Evolutionary conservation across 805 yeast genomes (phyloP).

Genomic region (Kodamaea neixiangensis): DNA sequence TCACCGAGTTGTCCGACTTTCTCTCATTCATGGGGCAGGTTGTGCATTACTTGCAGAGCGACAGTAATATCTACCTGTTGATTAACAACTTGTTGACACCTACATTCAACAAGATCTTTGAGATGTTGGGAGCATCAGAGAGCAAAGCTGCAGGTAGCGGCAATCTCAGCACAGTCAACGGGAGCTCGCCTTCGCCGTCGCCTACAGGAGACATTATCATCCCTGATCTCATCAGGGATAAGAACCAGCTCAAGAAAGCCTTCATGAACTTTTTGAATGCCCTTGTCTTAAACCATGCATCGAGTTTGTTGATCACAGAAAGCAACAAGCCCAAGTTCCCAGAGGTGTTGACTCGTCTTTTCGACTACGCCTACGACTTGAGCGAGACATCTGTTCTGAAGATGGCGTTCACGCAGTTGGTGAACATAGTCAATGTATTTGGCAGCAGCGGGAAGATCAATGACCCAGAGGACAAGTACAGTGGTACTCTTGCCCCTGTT

Average conservation of each 20-base stretch:
- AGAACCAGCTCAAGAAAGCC: slow-evolving; percentile 64
- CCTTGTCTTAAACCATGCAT: slow-evolving; percentile 72
- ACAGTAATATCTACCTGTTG: slow-evolving; percentile 69
- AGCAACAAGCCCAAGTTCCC: slow-evolving; percentile 65
- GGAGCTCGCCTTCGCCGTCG: slow-evolving; percentile 16
- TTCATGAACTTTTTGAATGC: slow-evolving; percentile 69
- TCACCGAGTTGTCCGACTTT: slow-evolving; percentile 75
- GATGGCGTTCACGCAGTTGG: slow-evolving; percentile 66
- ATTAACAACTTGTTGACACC: slow-evolving; percentile 75
- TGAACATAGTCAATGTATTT: slow-evolving; percentile 60
- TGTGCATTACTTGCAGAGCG: slow-evolving; percentile 70
- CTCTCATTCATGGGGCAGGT: slow-evolving; percentile 86
- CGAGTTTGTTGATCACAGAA: slow-evolving; percentile 72
- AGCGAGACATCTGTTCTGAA: slow-evolving; percentile 68
- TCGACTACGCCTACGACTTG: slow-evolving; percentile 64
- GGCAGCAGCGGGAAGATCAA: slow-evolving; percentile 52
- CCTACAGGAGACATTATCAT: slow-evolving; percentile 29
- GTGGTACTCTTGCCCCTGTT: slow-evolving; percentile 47
- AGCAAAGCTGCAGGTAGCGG: background rate
- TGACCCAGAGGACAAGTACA: slow-evolving; percentile 60
- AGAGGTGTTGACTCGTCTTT: slow-evolving; percentile 58
- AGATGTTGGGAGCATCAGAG: slow-evolving; percentile 31
- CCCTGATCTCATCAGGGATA: slow-evolving; percentile 69
- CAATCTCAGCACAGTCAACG: background rate
- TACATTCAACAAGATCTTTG: slow-evolving; percentile 64